Conservation (phyloP, 768 basidiomycete genomes). For the Clitopilus hobsonii region DNA sequence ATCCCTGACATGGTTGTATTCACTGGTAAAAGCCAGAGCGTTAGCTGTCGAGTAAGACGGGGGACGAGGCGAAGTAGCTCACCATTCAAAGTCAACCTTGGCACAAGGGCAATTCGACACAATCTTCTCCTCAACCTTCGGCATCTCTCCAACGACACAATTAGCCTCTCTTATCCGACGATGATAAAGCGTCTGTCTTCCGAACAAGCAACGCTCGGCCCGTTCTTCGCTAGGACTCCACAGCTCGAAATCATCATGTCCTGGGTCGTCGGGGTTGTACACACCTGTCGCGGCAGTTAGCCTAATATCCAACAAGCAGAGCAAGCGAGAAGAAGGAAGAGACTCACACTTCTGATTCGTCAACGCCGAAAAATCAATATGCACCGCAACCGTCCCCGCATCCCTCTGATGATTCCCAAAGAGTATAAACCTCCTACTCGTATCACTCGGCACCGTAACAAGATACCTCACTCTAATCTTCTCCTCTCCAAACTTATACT, state of each 20-base stretch:
- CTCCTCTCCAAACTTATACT: slow-evolving; percentile 78
- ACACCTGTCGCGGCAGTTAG: slow-evolving; percentile 44
- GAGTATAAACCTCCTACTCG: slow-evolving; percentile 85
- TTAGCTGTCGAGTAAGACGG: neutral
- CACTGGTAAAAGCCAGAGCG: slow-evolving; percentile 44
- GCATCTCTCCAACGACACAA: slow-evolving; percentile 77
- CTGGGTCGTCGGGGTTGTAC: slow-evolving; percentile 64
- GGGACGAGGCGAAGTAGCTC: slow-evolving; percentile 16
- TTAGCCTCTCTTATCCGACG: slow-evolving; percentile 75
- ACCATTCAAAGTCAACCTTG: slow-evolving; percentile 91
- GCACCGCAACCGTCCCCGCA: slow-evolving; percentile 59
- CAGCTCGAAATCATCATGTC: slow-evolving; percentile 89
- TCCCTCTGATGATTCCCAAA: slow-evolving; percentile 57
- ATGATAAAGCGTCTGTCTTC: slow-evolving; percentile 91
- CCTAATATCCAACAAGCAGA: neutral
- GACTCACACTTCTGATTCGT: slow-evolving; percentile 71
- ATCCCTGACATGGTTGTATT: slow-evolving; percentile 86
- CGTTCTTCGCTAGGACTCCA: slow-evolving; percentile 95
- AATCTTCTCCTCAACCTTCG: slow-evolving; percentile 45
- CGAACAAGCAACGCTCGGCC: slow-evolving; percentile 87
- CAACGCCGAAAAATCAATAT: slow-evolving; percentile 84
- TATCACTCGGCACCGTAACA: slow-evolving; percentile 87
- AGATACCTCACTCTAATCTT: slow-evolving; percentile 71
- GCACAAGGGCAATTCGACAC: slow-evolving; percentile 73
- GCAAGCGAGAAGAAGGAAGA: neutral